Evolutionary conservation across 495 filamentous ascomycete species (phyloP).

Genomic region (Penicillium egyptiacum): DNA sequence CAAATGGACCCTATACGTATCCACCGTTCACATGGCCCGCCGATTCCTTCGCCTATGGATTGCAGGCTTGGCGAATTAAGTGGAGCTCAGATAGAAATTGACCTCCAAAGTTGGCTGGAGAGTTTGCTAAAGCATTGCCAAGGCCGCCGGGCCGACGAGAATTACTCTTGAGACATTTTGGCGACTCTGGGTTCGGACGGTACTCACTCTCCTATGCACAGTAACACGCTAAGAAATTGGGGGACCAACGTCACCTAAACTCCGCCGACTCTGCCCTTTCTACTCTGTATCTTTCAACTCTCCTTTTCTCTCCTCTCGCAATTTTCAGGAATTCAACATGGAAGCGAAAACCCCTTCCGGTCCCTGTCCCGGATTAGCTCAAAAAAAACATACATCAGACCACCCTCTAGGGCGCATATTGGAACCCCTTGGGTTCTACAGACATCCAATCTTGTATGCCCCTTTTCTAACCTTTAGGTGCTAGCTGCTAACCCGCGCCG

Average conservation of each 20-base stretch:
- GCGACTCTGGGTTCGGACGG: too few species aligned
- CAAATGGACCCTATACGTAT: too few species aligned
- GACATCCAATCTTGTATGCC: slow-evolving; percentile 4
- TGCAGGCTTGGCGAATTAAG: too few species aligned
- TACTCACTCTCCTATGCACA: too few species aligned
- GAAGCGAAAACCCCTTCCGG: slow-evolving; percentile 3
- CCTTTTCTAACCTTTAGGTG: neutral
- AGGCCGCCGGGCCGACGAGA: too few species aligned
- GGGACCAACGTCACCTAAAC: neutral
- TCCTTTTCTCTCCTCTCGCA: neutral
- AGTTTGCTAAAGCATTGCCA: too few species aligned
- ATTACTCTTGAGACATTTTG: too few species aligned
- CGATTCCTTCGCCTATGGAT: too few species aligned
- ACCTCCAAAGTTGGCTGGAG: too few species aligned
- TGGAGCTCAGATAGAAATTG: too few species aligned
- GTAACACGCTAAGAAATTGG: too few species aligned
- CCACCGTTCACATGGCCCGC: too few species aligned
- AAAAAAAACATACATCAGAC: neutral
- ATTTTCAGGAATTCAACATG: neutral
- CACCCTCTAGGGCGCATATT: slow-evolving; percentile 2
- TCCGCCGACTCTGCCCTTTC: neutral
- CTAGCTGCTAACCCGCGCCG: slow-evolving; percentile 8
- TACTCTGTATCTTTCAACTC: neutral
- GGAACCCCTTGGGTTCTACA: slow-evolving; percentile 5
- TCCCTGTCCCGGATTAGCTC: neutral